These are phyloP conservation scores for Raphidocelis subcapitata DNA, from an alignment of 139 green algal genomes.

Conservation along the genomic window DNA sequence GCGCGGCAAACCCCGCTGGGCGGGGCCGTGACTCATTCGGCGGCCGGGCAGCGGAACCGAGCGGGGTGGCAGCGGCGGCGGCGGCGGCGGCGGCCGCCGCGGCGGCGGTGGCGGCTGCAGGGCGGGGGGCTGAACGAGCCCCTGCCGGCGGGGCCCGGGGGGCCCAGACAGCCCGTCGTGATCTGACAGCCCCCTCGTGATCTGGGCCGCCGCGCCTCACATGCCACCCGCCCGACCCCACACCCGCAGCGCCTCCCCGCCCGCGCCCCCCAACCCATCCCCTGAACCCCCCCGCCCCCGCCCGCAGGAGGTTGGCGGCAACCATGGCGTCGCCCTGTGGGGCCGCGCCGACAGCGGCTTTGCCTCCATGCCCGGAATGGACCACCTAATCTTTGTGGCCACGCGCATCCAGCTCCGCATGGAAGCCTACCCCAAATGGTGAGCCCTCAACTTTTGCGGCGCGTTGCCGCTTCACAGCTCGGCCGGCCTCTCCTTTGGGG, in stretches of 20 bases:
- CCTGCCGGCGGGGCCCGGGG: not conserved
- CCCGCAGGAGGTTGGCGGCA: conserved; percentile 79
- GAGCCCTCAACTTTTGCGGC: too few species aligned
- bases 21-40: not conserved
- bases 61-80: not conserved
- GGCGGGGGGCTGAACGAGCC: not conserved
- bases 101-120: not conserved
- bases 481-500: too few species aligned
- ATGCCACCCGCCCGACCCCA: too few species aligned
- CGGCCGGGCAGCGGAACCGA: too few species aligned
- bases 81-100: not conserved
- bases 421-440: conserved; percentile 90
- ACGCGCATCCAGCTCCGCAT: conserved; percentile 92
- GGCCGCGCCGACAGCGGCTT: conserved; percentile 80
- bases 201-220: too few species aligned
- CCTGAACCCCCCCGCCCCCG: not conserved
- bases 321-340: conserved; percentile 89
- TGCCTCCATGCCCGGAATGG: conserved; percentile 72
- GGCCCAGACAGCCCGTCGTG: too few species aligned
- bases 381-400: conserved; percentile 86
- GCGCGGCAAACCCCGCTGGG: too few species aligned
- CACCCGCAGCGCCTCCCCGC: not conserved
- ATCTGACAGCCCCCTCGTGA: too few species aligned
- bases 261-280: not conserved
- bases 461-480: too few species aligned